These are phyloP conservation scores for Aspergillus sp. DNA, from an alignment of 2,329 filamentous ascomycete species.

Conservation along the genomic window DNA sequence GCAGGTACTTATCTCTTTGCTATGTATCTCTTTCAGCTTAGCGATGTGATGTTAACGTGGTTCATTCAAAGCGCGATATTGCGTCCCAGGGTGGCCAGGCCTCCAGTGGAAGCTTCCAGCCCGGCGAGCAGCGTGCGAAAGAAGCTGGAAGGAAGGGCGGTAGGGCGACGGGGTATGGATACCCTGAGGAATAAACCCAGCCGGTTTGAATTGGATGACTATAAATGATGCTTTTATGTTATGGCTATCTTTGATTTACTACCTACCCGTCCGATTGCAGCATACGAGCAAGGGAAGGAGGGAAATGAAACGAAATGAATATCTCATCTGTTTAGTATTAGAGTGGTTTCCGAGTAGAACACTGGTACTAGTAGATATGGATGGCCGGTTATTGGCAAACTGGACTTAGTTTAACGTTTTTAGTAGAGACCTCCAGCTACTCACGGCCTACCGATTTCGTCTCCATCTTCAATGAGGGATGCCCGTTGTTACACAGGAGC, in stretches of 20 bases:
- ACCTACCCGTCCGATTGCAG: background rate
- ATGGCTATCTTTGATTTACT: background rate
- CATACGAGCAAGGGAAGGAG: background rate
- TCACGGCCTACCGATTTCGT: no score
- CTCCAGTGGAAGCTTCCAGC: conserved; percentile 56
- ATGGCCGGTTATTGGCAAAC: no score
- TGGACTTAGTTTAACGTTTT: no score
- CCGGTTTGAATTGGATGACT: background rate
- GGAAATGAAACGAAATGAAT: background rate
- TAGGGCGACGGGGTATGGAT: conserved; percentile 18
- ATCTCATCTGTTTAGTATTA: background rate
- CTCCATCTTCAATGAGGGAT: no score
- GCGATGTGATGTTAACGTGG: background rate
- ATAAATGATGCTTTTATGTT: background rate
- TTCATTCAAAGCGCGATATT: conserved; percentile 48
- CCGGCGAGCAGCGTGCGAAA: conserved; percentile 52
- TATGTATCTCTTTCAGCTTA: background rate
- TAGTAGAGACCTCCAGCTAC: no score
- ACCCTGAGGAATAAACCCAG: conserved; percentile 1
- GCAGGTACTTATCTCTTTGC: conserved; percentile 21
- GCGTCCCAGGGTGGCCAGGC: conserved; percentile 57
- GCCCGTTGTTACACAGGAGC: no score
- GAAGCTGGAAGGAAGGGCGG: conserved; percentile 59
- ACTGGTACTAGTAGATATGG: no score
- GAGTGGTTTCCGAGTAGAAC: no score